Evolutionary conservation across 352 stramenopile species (phyloP).

Genomic region (Thalassiosira livingstoniorum): DNA sequence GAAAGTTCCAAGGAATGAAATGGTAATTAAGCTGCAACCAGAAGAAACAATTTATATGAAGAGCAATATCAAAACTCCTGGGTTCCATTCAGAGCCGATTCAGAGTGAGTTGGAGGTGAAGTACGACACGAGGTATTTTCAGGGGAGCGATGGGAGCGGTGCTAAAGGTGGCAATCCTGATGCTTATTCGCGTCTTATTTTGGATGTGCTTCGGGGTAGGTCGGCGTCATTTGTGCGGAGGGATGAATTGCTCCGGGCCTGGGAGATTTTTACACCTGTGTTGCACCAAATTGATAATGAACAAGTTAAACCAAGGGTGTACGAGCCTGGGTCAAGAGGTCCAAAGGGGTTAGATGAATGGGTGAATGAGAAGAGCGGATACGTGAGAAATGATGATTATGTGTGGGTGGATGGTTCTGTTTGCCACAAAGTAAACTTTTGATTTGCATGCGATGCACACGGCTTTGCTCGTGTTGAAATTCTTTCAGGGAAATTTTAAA

Average conservation of each 20-base stretch:
- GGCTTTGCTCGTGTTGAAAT: too few relatives aligned
- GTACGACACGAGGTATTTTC: slow-evolving; percentile 88
- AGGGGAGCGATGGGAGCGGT: too few relatives aligned
- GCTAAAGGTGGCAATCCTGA: slow-evolving; percentile 89
- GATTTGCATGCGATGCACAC: not conserved
- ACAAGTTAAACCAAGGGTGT: slow-evolving; percentile 91
- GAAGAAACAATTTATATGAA: slow-evolving; percentile 94
- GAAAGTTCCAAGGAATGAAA: slow-evolving; percentile 91
- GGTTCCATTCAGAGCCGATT: slow-evolving; percentile 90
- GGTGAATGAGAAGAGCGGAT: slow-evolving; percentile 68
- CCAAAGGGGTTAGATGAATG: slow-evolving; percentile 75
- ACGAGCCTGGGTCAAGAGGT: slow-evolving; percentile 93
- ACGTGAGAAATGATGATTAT: slow-evolving; percentile 74
- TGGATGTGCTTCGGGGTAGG: slow-evolving; percentile 96
- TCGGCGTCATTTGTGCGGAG: slow-evolving; percentile 94
- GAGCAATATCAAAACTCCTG: slow-evolving; percentile 96
- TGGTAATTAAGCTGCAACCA: slow-evolving; percentile 97
- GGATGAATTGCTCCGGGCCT: slow-evolving; percentile 95
- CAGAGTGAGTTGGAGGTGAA: slow-evolving; percentile 96
- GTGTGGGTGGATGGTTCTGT: slow-evolving; percentile 56
- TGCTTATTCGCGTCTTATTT: slow-evolving; percentile 97
- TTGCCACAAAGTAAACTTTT: slow-evolving; percentile 10
- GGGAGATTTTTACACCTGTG: slow-evolving; percentile 98
- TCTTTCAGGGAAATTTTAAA: too few relatives aligned
- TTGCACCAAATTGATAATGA: slow-evolving; percentile 95